phyloP scores from a whole-genome alignment of 192 early-diverging fungal genomes.

The Rhizophlyctis rosea region DNA sequence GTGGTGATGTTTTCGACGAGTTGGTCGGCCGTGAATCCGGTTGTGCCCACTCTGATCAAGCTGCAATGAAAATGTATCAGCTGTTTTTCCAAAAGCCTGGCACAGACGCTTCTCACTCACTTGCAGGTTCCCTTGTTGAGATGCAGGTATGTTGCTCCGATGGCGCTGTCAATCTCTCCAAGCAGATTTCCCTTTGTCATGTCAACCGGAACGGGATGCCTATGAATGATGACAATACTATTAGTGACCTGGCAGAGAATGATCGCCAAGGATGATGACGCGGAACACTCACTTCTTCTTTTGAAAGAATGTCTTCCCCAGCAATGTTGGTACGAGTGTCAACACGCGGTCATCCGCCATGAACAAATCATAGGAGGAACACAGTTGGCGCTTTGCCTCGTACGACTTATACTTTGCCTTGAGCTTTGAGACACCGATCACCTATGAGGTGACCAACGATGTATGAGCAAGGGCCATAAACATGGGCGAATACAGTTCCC shows the following conservation, averaged over 20 bases:
- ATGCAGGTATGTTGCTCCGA: conserved; percentile 63
- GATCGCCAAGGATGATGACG: conserved; percentile 22
- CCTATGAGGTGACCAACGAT: conserved; percentile 46
- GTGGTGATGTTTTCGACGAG: conserved; percentile 75
- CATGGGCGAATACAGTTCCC: background rate
- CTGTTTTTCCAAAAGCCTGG: background rate
- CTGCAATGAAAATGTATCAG: conserved; percentile 34
- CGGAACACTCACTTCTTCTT: conserved; percentile 68
- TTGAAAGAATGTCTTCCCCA: conserved; percentile 82
- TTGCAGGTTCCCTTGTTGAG: conserved; percentile 57
- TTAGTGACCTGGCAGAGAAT: too few species aligned
- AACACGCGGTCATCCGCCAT: conserved; percentile 83
- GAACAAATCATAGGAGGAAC: conserved; percentile 79
- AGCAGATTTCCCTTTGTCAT: conserved; percentile 57
- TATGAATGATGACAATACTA: conserved; percentile 20
- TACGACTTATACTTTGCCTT: conserved; percentile 74
- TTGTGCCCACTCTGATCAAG: conserved; percentile 72
- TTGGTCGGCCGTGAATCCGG: conserved; percentile 51
- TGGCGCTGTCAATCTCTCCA: conserved; percentile 57
- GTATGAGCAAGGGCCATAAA: background rate
- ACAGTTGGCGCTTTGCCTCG: conserved; percentile 75
- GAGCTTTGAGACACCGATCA: conserved; percentile 76
- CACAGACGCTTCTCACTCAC: conserved; percentile 37
- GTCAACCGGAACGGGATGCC: conserved; percentile 72
- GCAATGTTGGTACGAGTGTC: conserved; percentile 65